Evolutionary conservation across 306 rosid genomes (phyloP).

Genomic region (Glycyrrhiza uralensis): DNA sequence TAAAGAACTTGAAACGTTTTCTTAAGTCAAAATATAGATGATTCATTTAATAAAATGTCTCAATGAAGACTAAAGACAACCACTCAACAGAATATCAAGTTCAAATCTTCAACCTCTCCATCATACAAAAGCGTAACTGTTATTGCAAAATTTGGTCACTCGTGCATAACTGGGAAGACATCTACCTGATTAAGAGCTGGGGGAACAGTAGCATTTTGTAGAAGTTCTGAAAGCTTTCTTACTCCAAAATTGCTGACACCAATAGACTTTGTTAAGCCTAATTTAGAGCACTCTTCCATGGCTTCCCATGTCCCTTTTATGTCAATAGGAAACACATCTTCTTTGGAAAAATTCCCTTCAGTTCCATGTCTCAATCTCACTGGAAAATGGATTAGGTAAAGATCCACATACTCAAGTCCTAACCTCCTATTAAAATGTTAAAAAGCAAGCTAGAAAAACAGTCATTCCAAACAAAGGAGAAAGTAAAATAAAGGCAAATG

Average conservation of each 20-base stretch:
- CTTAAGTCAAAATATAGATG: too few species aligned
- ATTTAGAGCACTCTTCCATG: conserved; percentile 34
- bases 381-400: conserved; percentile 39
- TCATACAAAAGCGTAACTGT: too few species aligned
- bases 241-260: conserved; percentile 40
- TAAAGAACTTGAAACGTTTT: too few species aligned
- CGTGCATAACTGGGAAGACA: too few species aligned
- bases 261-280: conserved; percentile 41
- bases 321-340: conserved; percentile 34
- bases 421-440: conserved; percentile 18
- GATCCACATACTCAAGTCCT: conserved; percentile 48
- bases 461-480: too few species aligned
- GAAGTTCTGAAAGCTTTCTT: conserved; percentile 23
- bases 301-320: conserved; percentile 44
- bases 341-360: not conserved
- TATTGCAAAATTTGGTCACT: too few species aligned
- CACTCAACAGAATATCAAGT: too few species aligned
- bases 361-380: conserved; percentile 28
- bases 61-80: too few species aligned
- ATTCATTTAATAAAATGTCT: too few species aligned
- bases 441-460: not conserved
- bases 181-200: conserved; percentile 37
- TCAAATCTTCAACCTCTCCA: too few species aligned
- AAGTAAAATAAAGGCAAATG: not conserved
- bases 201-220: conserved; percentile 22